phyloP scores from a whole-genome alignment of 176 grass and related monocot species.

The Saccharum officinarum region DNA sequence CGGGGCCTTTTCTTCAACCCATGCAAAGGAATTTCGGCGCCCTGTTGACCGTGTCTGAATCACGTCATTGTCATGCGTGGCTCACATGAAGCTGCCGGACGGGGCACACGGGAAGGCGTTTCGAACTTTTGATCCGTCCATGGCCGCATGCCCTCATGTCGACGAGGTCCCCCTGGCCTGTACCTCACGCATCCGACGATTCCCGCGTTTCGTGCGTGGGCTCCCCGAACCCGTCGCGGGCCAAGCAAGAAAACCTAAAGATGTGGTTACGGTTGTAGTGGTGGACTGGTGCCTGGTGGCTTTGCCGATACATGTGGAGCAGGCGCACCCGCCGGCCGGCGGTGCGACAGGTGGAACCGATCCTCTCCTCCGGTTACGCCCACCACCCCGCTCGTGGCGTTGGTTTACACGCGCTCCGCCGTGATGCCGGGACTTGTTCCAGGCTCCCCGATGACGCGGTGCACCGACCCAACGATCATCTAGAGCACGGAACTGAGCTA shows the following conservation, averaged over 20 bases:
- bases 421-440: not conserved
- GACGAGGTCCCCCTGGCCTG: not conserved
- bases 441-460: not conserved
- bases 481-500: not conserved
- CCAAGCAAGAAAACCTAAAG: slow-evolving; percentile 12
- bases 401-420: not conserved
- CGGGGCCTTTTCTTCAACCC: not conserved
- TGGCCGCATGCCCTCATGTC: not conserved
- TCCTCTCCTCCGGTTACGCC: not conserved
- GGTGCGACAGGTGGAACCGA: slow-evolving; percentile 31
- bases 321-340: not conserved
- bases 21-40: not conserved
- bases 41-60: not conserved
- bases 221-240: slow-evolving; percentile 2
- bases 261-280: not conserved
- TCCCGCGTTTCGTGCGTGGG: slow-evolving; percentile 21
- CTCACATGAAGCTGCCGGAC: not conserved
- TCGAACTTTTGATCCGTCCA: not conserved
- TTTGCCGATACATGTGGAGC: not conserved
- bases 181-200: not conserved
- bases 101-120: not conserved
- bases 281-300: no score
- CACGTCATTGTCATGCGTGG: not conserved
- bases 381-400: not conserved
- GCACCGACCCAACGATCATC: not conserved